Percentiles rank a stretch among this genome's conserved stretches.
phyloP scores from a whole-genome alignment of 2,329 filamentous ascomycete species.

The Xylariaceae sp. region DNA sequence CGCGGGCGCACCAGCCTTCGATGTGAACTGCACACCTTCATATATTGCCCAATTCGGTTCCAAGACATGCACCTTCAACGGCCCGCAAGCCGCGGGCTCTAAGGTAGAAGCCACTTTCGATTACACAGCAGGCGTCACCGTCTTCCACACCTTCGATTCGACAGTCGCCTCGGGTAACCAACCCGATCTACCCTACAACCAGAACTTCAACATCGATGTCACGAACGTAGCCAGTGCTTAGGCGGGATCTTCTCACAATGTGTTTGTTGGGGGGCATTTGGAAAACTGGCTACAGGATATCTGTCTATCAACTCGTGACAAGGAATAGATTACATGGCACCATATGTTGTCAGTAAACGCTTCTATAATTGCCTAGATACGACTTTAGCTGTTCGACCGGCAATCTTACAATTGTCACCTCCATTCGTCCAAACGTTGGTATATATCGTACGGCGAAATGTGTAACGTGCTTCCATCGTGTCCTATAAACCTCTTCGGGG shows the following conservation, averaged over 20 bases:
- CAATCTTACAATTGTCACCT: too few species aligned
- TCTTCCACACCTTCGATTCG: slow-evolving; percentile 7
- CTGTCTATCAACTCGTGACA: too few species aligned
- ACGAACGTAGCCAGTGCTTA: not conserved
- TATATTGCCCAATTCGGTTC: not conserved
- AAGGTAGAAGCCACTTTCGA: not conserved
- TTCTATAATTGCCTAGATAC: too few species aligned
- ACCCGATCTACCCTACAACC: not conserved
- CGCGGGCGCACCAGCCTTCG: slow-evolving; percentile 9
- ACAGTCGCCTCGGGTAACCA: not conserved
- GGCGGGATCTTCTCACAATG: not conserved
- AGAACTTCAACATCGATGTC: not conserved
- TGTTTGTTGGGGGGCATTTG: too few species aligned
- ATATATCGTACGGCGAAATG: too few species aligned
- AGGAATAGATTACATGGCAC: too few species aligned
- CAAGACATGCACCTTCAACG: not conserved
- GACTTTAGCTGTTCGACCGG: too few species aligned
- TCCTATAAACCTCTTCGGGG: too few species aligned
- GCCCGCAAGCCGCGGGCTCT: slow-evolving; percentile 1
- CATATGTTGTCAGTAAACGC: too few species aligned
- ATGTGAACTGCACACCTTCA: not conserved
- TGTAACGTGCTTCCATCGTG: too few species aligned
- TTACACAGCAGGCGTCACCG: not conserved
- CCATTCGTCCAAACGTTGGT: too few species aligned
- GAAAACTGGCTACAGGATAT: too few species aligned